Base-by-base conservation (phyloP, 2,329 filamentous ascomycete species). In the Septoria linicola region DNA sequence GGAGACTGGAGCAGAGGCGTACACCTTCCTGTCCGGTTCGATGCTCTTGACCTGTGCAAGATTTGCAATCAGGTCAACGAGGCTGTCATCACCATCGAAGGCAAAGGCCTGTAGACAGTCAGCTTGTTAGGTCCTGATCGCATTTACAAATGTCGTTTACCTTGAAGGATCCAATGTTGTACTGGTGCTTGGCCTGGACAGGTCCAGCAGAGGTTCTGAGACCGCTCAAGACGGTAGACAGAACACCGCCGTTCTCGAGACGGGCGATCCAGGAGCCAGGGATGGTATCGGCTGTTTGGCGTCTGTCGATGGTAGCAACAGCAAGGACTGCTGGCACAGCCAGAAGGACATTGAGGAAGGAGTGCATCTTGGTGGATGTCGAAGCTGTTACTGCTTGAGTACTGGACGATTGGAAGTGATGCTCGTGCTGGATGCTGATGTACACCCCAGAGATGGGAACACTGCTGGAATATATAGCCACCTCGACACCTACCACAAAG, bases 11-110 rank as follows among this genome's bases (percentile, higher is more conserved):
- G 47, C 66, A 51, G 62, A 64, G 32, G 66, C 62, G 42, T 63
- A 64, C 51, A 73, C 63, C 40, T 67, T 56, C 48, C 65, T 68
- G 50, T 73, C 70, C 50, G 70, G 66, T 61, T 72, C 70, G 44
- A 73, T 67, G 62, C 67, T 69, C 27, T 69, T 66, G 47, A 73
- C 66, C 60, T 69, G 37, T 21, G 46, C 53, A 19, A 54, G 41
- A 23, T 35, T 48, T 21, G 52, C 59, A 19, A 73, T 59, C 6
- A 63, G 35, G 8, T 64, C 51, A 17, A 73, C 60, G 27, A 70
- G 45, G 10, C 59, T 57, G 41, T 71, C 66, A 34, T 54, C 59
- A 27, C 71, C 60, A 32, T 69, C 63, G 49, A 66, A 71, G 19
- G 70, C 59, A 41, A 72, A 70, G 16, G 68, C 72, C 53, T 66